Conservation (phyloP, 2,329 filamentous ascomycete genomes). For the Aspergillus fructus region DNA sequence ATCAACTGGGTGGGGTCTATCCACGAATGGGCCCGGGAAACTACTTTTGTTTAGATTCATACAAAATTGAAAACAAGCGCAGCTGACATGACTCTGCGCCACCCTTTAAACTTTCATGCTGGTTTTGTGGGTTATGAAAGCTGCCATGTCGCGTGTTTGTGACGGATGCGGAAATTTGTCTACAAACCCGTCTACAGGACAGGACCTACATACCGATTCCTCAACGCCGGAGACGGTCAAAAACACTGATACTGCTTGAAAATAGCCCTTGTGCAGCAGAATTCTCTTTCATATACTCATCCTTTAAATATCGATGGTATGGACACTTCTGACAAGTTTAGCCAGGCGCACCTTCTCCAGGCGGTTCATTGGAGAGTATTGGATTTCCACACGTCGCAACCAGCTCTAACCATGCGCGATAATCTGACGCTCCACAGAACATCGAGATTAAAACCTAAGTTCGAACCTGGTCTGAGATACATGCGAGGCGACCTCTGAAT, state of each 20-base stretch:
- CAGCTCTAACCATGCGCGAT: not conserved
- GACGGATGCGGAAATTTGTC: not conserved
- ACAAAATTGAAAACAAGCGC: not conserved
- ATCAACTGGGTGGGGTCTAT: not conserved
- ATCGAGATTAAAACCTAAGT: not conserved
- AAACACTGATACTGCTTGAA: not conserved
- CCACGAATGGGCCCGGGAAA: not conserved
- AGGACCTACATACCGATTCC: not conserved
- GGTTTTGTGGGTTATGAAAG: not conserved
- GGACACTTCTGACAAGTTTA: not conserved
- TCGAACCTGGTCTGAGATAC: not conserved
- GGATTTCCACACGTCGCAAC: not conserved
- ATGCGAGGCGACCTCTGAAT: not conserved
- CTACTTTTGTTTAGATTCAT: not conserved
- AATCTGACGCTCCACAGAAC: not conserved
- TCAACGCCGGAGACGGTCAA: not conserved
- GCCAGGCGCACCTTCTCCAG: not conserved
- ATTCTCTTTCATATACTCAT: not conserved
- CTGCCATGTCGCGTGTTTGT: not conserved
- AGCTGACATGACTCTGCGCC: not conserved
- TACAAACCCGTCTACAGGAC: not conserved
- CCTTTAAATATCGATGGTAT: not conserved
- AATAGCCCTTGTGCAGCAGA: not conserved
- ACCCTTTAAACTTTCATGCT: not conserved
- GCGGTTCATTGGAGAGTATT: not conserved